A percentile compares a stretch with the other conserved stretches of the same genome.
Conservation (phyloP, 2,329 filamentous ascomycete genomes). For the Zasmidium citrigriseum region DNA sequence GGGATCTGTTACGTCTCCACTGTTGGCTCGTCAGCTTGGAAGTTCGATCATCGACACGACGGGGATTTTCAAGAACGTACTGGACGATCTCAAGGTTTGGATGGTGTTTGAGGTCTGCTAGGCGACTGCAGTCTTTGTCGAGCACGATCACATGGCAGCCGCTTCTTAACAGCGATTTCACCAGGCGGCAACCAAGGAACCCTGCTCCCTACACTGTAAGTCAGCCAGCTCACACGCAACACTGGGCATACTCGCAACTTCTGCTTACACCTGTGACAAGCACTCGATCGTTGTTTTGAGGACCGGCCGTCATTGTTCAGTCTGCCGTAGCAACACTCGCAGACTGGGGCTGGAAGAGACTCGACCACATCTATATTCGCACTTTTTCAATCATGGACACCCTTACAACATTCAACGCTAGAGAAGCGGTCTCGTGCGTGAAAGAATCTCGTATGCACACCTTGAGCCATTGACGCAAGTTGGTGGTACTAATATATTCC, state of each 20-base stretch:
- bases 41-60: neutral
- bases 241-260: too few relatives aligned
- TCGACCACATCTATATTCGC: too few relatives aligned
- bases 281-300: too few relatives aligned
- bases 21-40: neutral
- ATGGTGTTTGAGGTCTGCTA: neutral
- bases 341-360: too few relatives aligned
- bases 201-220: constrained; percentile 1
- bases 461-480: neutral
- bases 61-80: neutral
- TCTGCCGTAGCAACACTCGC: too few relatives aligned
- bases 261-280: neutral
- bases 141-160: constrained; percentile 1
- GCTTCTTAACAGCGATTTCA: neutral
- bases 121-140: constrained; percentile 5
- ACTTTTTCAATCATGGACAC: too few relatives aligned
- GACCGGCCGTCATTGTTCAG: too few relatives aligned
- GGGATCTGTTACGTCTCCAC: neutral
- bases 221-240: neutral
- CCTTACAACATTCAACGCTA: too few relatives aligned
- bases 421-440: too few relatives aligned
- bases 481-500: neutral
- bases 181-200: constrained; percentile 2
- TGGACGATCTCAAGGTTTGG: neutral
- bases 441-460: neutral